Base-by-base conservation (phyloP, 2,329 filamentous ascomycete species). In the Rhinocladiella mackenziei region DNA sequence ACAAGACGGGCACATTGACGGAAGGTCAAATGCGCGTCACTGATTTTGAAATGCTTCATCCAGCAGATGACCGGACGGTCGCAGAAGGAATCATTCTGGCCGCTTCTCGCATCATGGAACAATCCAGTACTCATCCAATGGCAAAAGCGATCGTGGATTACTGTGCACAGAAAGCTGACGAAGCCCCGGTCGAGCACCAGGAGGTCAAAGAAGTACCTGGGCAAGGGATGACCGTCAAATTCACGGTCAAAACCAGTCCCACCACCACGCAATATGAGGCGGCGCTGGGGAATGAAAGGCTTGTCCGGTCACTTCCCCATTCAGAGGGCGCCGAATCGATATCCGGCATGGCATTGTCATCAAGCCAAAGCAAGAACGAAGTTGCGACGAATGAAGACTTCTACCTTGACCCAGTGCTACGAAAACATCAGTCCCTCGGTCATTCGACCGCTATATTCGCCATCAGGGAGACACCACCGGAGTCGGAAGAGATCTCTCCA, bases 1-100 rank as follows among this genome's bases (percentile, higher is more conserved):
- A 94, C 72, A 92, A 94, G 72, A 94, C 87, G 0, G 87, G 87
- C 1, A 94, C 87, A 0, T 68, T 94, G 45, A 92, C 87, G 0
- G 70, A 83, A 56, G 76, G 74, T n/a, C 73, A 76, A 33, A 70
- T 78, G 17, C 68, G 67, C 32, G 74, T 81, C 1, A 75, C 75
- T 4, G 71, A 78, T 13, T 66, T 76, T 51, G 65, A 69, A 44
- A 43, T 70, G 11, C 57, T 73, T 29, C 53, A 60, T 17, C 56
- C n/a, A n/a, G n/a, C n/a, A n/a, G n/a, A 53, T 3, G 22, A 39
- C 13, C 19, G 40, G 13, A 22, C 29, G 7, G n/a, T 13, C 18
- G 23, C 18, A 2, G 13, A 29, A 11, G 18, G 40, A 23, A 18
- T 68, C 29, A 63, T 73, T 9, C 67, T 77, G 54, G 65, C 64